phyloP scores from a whole-genome alignment of 2,329 filamentous ascomycete species.

The Geosmithia flava region DNA sequence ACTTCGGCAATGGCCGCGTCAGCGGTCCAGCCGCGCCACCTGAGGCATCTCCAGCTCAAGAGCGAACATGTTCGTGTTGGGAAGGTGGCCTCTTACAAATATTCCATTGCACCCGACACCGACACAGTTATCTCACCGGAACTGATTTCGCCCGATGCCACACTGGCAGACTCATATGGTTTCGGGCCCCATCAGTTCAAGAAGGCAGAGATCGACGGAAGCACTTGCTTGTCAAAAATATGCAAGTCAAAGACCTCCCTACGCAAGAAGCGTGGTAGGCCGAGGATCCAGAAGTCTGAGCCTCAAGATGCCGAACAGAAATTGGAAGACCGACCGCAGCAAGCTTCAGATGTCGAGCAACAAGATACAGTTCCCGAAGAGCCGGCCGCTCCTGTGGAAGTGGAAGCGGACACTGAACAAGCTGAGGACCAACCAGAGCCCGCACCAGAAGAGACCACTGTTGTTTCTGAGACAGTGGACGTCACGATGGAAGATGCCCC shows the following conservation, averaged over 20 bases:
- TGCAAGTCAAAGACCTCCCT: conserved; percentile 11
- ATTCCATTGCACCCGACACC: conserved; percentile 8
- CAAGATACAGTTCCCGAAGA: background rate
- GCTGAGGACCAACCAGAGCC: background rate
- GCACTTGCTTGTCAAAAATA: conserved; percentile 10
- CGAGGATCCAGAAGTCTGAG: background rate
- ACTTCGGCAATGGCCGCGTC: conserved; percentile 19
- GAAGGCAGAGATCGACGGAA: background rate
- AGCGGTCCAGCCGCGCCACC: conserved; percentile 16
- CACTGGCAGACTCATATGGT: background rate
- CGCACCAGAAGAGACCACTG: background rate
- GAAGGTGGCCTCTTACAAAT: conserved; percentile 22
- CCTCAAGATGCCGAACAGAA: background rate
- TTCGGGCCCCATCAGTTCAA: background rate
- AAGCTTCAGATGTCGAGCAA: background rate
- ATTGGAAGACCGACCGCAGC: background rate
- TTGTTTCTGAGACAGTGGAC: background rate
- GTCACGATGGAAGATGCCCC: background rate
- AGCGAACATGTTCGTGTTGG: conserved; percentile 22
- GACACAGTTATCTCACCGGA: background rate
- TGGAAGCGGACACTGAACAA: background rate
- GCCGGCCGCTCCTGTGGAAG: background rate
- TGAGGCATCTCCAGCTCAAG: conserved; percentile 19
- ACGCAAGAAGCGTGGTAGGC: conserved; percentile 6
- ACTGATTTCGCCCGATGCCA: background rate